A percentile compares a stretch with the other conserved stretches of the same genome.
Conservation (phyloP, 768 basidiomycete species). For the Lentinula raphanica region DNA sequence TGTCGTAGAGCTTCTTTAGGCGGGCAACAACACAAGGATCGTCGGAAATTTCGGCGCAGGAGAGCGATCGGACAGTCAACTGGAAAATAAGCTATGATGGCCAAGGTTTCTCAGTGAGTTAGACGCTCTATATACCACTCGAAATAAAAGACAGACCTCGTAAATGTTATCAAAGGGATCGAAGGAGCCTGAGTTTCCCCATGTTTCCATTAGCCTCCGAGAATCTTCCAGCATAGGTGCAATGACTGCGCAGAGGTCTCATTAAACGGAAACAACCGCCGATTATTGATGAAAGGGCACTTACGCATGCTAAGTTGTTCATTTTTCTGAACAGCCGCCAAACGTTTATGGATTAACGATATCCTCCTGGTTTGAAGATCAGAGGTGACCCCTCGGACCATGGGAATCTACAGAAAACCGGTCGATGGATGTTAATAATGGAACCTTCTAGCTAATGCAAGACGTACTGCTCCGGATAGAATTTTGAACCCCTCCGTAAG, state of each 20-base stretch:
- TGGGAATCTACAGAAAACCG: slow-evolving; percentile 51
- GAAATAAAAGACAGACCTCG: slow-evolving; percentile 40
- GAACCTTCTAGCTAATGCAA: slow-evolving; percentile 7
- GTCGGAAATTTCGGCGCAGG: slow-evolving; percentile 66
- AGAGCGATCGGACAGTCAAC: slow-evolving; percentile 61
- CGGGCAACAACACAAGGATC: slow-evolving; percentile 56
- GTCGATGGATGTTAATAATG: slow-evolving; percentile 12
- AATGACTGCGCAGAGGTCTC: slow-evolving; percentile 44
- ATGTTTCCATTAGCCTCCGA: slow-evolving; percentile 52
- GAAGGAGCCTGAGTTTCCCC: slow-evolving; percentile 59
- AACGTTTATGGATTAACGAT: slow-evolving; percentile 66
- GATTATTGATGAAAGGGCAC: slow-evolving; percentile 23
- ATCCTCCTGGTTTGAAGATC: slow-evolving; percentile 59
- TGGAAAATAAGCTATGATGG: slow-evolving; percentile 63
- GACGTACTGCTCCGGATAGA: slow-evolving; percentile 69
- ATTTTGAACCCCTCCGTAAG: slow-evolving; percentile 77
- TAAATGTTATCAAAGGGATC: slow-evolving; percentile 71
- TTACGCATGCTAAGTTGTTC: slow-evolving; percentile 55
- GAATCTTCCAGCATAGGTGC: slow-evolving; percentile 62
- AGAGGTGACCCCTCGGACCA: slow-evolving; percentile 71
- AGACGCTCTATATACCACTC: neutral
- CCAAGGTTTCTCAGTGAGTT: slow-evolving; percentile 4
- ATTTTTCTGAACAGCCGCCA: slow-evolving; percentile 57
- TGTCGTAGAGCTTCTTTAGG: slow-evolving; percentile 62
- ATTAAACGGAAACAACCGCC: slow-evolving; percentile 12